Evolutionary conservation across 179 eudicot species (phyloP), one percentile per base, ranked within the genome.

Genomic region (Corrigiola litoralis): DNA sequence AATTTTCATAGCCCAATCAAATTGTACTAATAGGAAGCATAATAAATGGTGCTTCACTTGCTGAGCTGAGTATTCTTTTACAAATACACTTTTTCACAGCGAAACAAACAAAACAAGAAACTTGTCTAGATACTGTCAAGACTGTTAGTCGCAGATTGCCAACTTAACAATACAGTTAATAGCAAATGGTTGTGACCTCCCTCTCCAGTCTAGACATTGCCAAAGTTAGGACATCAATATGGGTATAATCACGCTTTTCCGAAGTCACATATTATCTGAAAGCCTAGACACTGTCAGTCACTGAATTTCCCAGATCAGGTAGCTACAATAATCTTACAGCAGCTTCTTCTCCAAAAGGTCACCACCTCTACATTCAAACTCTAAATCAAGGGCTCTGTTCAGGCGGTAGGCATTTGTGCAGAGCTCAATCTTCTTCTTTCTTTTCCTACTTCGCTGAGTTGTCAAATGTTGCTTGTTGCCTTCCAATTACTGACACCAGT

Each of bases 1-100:
- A 45, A 45, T 46, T 21, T 45, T 29, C 38, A 28, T 28, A 45
- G 17, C n/a, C n/a, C n/a, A n/a, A 25, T 44, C 29, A 24, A 63
- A 45, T 48, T 63, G 56, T 20, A 63, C 45, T 20, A 23, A 4
- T 61, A 29, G n/a, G n/a, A n/a, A n/a, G n/a, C n/a, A n/a, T n/a
- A n/a, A n/a, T n/a, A n/a, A n/a, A n/a, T n/a, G n/a, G n/a, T n/a
- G n/a, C n/a, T n/a, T n/a, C n/a, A n/a, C n/a, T n/a, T n/a, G n/a
- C n/a, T n/a, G n/a, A n/a, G n/a, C n/a, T n/a, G n/a, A n/a, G 44
- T 10, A 40, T 40, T 40, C 14, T n/a, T 8, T 40, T 40, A 40
- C 44, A 40, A n/a, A 10, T 40, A 10, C 44, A 3, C 1, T 11
- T 40, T 40, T 40, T n/a, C n/a, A n/a, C n/a, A n/a, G n/a, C n/a